phyloP scores from a whole-genome alignment of 1,139 yeast species.

The Arxiozyma bovina region DNA sequence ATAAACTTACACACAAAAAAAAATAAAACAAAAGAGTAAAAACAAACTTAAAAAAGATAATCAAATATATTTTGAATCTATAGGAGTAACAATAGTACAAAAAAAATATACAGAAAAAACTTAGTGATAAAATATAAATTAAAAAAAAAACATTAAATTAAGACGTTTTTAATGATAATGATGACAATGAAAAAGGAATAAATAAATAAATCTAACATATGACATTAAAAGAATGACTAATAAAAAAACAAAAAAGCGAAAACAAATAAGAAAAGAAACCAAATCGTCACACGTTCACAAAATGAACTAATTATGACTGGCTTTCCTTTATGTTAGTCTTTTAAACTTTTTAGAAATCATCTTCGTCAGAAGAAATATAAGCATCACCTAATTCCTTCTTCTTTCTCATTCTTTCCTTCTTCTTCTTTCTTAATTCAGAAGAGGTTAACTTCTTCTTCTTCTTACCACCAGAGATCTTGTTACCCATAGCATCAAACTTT shows the following conservation, averaged over 20 bases:
- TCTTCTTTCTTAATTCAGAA: constrained; percentile 99
- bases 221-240: not conserved
- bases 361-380: constrained; percentile 91
- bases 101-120: constrained; percentile 1
- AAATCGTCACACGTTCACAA: not conserved
- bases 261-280: not conserved
- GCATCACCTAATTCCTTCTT: constrained; percentile 99
- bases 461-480: constrained; percentile 94
- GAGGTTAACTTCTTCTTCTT: constrained; percentile 97
- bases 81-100: constrained; percentile 4
- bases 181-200: not conserved
- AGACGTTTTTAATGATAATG: not conserved
- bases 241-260: not conserved
- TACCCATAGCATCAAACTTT: constrained; percentile 99
- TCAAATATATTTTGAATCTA: constrained; percentile 6
- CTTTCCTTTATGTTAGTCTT: not conserved
- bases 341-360: constrained; percentile 6
- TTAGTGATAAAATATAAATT: not conserved
- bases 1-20: not conserved
- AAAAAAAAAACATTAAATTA: constrained; percentile 1
- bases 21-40: no score
- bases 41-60: constrained; percentile 1
- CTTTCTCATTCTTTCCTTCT: constrained; percentile 99
- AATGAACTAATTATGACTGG: no score
- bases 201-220: constrained; percentile 2